Percentiles rank a stretch among this genome's conserved stretches.
Evolutionary conservation across 73 alveolate genomes (phyloP).

Genomic region (Tetrahymena borealis): DNA sequence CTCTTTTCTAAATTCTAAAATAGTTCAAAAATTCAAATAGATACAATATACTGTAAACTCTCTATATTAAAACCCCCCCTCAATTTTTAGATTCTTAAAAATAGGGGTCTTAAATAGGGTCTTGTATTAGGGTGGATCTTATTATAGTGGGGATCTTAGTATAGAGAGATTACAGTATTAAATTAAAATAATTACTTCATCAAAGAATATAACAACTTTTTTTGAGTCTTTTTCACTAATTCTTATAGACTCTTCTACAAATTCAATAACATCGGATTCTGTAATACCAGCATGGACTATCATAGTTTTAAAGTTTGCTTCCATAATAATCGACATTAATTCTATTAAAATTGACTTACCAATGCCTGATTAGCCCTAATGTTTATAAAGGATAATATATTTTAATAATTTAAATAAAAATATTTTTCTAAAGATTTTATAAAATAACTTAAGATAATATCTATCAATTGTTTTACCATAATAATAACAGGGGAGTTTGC

Average conservation of each 20-base stretch:
- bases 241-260: conserved; percentile 22
- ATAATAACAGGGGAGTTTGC: conserved; percentile 65
- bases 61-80: background rate
- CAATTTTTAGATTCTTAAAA: background rate
- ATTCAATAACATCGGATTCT: conserved; percentile 36
- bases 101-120: no score
- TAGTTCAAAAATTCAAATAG: no score
- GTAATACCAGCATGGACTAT: conserved; percentile 73
- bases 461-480: conserved; percentile 47
- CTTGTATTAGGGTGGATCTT: no score
- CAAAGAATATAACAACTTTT: conserved; percentile 61
- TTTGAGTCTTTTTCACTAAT: background rate
- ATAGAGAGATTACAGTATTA: no score
- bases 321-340: conserved; percentile 37
- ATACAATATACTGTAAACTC: no score
- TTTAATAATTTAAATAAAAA: background rate
- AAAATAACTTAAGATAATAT: no score
- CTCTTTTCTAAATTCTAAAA: no score
- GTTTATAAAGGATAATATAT: background rate
- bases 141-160: no score
- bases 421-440: no score
- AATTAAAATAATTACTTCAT: conserved; percentile 34
- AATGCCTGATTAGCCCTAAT: conserved; percentile 75
- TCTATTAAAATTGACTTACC: conserved; percentile 64
- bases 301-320: conserved; percentile 49